Base-by-base conservation (phyloP, 2,329 filamentous ascomycete species). In the Alternaria sp. region DNA sequence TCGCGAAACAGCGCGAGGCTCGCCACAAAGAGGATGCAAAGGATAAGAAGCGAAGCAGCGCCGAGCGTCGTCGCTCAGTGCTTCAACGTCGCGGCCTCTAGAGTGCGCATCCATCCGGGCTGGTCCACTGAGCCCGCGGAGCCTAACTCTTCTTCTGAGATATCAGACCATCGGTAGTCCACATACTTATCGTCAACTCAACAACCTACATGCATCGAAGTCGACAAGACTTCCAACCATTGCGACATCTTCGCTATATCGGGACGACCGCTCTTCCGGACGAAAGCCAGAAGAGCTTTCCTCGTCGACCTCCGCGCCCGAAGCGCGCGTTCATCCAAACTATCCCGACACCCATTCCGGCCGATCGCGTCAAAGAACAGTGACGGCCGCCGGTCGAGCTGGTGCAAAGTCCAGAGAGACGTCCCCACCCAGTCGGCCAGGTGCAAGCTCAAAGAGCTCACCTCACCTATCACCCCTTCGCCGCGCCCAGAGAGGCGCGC, bases 241-340 rank as follows among this genome's bases (percentile, higher is more conserved):
- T 8, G 5, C 15, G 4, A 0, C 8, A 11, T 17, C 36, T 40
- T 3, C 1, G 5, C 36, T 6, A 2, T 0, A 4, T 17, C 3
- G 17, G 36, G 0, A 6, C n/a, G 0, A 17, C 36, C 15, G 17
- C 0, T 1, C 4, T 17, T 17, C n/a, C n/a, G 8, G 17, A 3
- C 36, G 2, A 40, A 17, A 40, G 36, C 36, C 36, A 40, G 17
- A 40, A 17, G 36, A 40, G 36, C 36, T 40, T 11, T 2, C 3
- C 1, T 1, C 2, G 1, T 11, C 36, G 5, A 17, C 0, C 0
- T 2, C 36, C 9, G 8, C 5, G 8, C 32, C 15, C 32, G 1
- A 10, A 6, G 8, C 32, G 9, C 8, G 36, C 36, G 0, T 17
- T n/a, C 5, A 11, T 17, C 9, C 15, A 11, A 40, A n/a, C 8